Conservation (phyloP, 768 basidiomycete species). For the Ephemerocybe angulata region DNA sequence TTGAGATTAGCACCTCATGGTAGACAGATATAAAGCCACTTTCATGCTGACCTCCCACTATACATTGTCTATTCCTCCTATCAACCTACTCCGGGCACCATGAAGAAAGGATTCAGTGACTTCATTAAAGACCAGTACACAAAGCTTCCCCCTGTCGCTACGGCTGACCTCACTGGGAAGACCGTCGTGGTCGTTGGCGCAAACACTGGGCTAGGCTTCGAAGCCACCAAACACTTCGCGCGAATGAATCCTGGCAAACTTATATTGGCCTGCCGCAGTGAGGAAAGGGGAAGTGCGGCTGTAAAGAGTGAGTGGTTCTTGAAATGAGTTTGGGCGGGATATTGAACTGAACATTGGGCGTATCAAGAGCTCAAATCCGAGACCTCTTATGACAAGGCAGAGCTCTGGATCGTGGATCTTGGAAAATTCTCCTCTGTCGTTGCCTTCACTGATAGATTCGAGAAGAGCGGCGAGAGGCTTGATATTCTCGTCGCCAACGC, state of each 20-base stretch:
- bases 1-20: too few species aligned
- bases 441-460: constrained; percentile 33
- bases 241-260: constrained; percentile 39
- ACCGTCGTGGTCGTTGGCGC: constrained; percentile 49
- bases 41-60: too few species aligned
- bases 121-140: constrained; percentile 3
- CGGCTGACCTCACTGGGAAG: constrained; percentile 37
- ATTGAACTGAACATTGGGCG: background rate
- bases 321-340: background rate
- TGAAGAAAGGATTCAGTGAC: background rate
- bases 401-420: constrained; percentile 41
- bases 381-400: constrained; percentile 31
- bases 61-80: background rate
- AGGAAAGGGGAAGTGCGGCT: constrained; percentile 34
- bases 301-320: constrained; percentile 26
- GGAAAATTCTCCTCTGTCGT: constrained; percentile 37
- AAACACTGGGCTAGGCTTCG: constrained; percentile 49
- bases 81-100: background rate
- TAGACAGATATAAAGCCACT: too few species aligned
- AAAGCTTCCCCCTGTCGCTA: constrained; percentile 25
- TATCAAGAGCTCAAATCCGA: constrained; percentile 24
- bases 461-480: constrained; percentile 30
- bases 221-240: constrained; percentile 44
- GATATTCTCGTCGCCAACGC: constrained; percentile 47
- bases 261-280: constrained; percentile 36